A percentile compares a stretch with the other conserved stretches of the same genome.
These are phyloP conservation scores for Aspergillus vadensis DNA, from an alignment of 2,329 filamentous ascomycete genomes.

Conservation along the genomic window DNA sequence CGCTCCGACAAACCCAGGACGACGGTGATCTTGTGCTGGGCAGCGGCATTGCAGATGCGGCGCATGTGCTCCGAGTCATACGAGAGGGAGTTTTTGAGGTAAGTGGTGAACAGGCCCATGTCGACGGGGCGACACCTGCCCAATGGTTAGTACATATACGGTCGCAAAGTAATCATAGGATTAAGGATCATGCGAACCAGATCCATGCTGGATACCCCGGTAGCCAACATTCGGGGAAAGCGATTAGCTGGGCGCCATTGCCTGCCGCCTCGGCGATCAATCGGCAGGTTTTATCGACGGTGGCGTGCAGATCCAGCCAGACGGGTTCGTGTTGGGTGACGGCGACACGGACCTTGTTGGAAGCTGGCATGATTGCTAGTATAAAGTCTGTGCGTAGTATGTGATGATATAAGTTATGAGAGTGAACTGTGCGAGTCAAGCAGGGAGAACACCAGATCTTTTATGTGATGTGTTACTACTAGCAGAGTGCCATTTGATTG, in stretches of 20 bases:
- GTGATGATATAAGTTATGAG: background rate
- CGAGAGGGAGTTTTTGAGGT: background rate
- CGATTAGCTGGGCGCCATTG: slow-evolving; percentile 51
- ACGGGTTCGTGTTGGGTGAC: slow-evolving; percentile 47
- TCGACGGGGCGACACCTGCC: background rate
- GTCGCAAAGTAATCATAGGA: no score
- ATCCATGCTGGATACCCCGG: slow-evolving; percentile 9
- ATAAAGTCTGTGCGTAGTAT: background rate
- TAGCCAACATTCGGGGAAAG: slow-evolving; percentile 53
- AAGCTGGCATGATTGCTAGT: background rate
- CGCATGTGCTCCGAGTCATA: slow-evolving; percentile 1
- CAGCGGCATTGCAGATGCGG: background rate
- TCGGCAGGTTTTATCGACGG: slow-evolving; percentile 51
- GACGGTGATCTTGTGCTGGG: background rate
- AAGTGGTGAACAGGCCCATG: background rate
- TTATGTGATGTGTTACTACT: no score
- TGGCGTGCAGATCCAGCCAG: slow-evolving; percentile 53
- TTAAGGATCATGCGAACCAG: background rate
- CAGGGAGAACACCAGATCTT: no score
- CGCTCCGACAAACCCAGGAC: slow-evolving; percentile 1
- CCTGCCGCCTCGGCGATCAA: slow-evolving; percentile 52
- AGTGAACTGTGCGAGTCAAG: no score
- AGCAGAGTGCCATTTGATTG: no score
- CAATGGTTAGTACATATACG: background rate
- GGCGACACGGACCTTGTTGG: slow-evolving; percentile 34